Conservation (phyloP, 345 rosid species). For the Eucalyptus virginea region DNA sequence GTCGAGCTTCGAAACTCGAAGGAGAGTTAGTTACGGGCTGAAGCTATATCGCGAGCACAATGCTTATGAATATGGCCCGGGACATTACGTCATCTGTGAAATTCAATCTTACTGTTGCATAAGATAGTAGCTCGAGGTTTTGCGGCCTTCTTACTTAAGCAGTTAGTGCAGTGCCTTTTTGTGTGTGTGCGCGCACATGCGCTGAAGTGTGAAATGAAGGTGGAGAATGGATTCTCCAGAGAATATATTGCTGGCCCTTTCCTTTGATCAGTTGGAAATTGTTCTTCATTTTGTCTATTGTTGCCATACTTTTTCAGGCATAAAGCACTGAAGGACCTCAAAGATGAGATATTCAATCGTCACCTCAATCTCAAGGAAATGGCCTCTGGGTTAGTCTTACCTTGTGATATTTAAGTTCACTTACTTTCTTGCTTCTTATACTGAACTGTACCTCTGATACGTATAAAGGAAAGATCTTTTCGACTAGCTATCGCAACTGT, state of each 20-base stretch:
- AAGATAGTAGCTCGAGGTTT: not conserved
- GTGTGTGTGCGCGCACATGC: fast-evolving
- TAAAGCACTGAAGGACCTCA: conserved; percentile 73
- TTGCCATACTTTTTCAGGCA: conserved; percentile 34
- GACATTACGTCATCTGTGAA: not conserved
- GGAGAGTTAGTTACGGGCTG: not conserved
- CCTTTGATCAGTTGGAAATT: not conserved
- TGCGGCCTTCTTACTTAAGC: not conserved
- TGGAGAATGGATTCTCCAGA: not conserved
- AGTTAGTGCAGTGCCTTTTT: not conserved
- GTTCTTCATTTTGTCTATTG: not conserved
- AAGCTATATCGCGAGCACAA: not conserved
- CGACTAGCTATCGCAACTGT: not conserved
- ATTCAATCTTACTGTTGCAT: not conserved
- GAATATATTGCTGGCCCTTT: not conserved
- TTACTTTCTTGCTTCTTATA: not conserved
- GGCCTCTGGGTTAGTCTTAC: conserved; percentile 58
- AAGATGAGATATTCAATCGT: conserved; percentile 66
- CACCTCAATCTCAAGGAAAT: conserved; percentile 56
- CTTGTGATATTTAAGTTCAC: not conserved
- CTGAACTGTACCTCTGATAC: not conserved
- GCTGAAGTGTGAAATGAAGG: not conserved
- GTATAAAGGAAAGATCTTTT: not conserved
- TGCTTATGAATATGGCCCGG: not conserved
- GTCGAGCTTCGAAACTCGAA: not conserved